Conservation (phyloP, 225 moss, liverwort and hornwort genomes). For the Physcomitrellopsis africana region DNA sequence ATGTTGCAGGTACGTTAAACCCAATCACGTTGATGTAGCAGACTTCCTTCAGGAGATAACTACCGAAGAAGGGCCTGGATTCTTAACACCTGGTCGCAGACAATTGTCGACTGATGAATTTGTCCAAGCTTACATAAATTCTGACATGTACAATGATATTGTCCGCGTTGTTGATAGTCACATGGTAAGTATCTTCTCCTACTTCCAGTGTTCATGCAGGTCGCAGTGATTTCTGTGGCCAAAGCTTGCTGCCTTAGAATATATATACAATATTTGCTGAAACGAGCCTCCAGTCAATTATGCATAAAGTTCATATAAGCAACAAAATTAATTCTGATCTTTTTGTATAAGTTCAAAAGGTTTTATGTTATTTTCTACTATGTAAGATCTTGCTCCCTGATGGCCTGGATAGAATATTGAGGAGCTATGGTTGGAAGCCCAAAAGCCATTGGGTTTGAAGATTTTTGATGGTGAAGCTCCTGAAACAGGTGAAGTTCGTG, state of each 20-base stretch:
- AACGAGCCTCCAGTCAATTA: neutral
- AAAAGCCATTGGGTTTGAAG: constrained; percentile 77
- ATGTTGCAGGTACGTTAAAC: constrained; percentile 75
- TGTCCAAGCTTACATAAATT: constrained; percentile 60
- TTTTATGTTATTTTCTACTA: constrained; percentile 17
- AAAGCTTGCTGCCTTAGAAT: neutral
- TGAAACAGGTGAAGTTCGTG: constrained; percentile 46
- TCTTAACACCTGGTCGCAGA: constrained; percentile 52
- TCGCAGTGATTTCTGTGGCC: neutral
- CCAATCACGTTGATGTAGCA: constrained; percentile 82
- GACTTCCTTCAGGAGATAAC: constrained; percentile 85
- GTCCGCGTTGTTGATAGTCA: constrained; percentile 64
- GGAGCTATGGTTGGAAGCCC: constrained; percentile 77
- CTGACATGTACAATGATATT: constrained; percentile 74
- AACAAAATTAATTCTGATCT: neutral
- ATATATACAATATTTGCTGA: neutral
- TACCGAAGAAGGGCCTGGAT: constrained; percentile 66
- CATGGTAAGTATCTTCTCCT: constrained; percentile 40
- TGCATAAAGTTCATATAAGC: neutral
- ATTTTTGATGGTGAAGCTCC: constrained; percentile 45
- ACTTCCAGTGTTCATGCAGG: neutral
- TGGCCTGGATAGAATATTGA: constrained; percentile 53
- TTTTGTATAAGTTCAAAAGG: neutral
- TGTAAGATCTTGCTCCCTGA: neutral
- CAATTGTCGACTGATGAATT: constrained; percentile 60